Evolutionary conservation across 306 rosid species (phyloP).

Genomic region (Dalbergia oliveri): DNA sequence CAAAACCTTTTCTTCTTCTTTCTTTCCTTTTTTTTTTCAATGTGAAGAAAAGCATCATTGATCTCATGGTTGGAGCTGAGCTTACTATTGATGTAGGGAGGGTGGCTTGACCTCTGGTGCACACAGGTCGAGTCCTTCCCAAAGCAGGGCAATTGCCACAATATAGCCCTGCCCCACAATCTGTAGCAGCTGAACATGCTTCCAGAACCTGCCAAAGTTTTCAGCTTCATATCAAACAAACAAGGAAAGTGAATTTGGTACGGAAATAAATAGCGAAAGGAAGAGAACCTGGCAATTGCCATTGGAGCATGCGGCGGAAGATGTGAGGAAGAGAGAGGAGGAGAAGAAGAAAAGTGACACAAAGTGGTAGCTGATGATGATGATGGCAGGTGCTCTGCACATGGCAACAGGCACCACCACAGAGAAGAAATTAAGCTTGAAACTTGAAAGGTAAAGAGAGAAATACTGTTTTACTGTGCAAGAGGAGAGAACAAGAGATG

Average conservation of each 20-base stretch:
- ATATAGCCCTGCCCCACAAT: conserved; percentile 82
- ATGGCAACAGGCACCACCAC: conserved; percentile 51
- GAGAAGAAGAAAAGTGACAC: conserved; percentile 51
- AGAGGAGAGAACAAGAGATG: conserved; percentile 1
- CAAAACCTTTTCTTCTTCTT: neutral
- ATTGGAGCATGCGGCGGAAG: conserved; percentile 67
- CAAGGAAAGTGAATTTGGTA: neutral
- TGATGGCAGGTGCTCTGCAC: conserved; percentile 47
- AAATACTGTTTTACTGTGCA: conserved; percentile 43
- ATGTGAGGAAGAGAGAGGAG: conserved; percentile 44
- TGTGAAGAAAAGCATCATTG: neutral
- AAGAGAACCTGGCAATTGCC: conserved; percentile 79
- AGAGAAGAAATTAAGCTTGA: neutral
- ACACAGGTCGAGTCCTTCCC: conserved; percentile 68
- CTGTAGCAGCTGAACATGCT: conserved; percentile 73
- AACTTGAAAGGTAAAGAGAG: conserved; percentile 47
- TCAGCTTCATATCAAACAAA: conserved; percentile 35
- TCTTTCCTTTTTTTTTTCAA: neutral
- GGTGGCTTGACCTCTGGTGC: conserved; percentile 84
- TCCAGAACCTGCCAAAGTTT: conserved; percentile 68
- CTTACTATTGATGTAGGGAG: conserved; percentile 72
- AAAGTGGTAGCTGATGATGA: conserved; percentile 49
- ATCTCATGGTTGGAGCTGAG: conserved; percentile 38
- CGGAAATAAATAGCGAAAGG: conserved; percentile 32
- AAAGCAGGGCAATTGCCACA: conserved; percentile 91